Evolutionary conservation across 345 rosid species (phyloP).

Genomic region (Lepidium sativum): DNA sequence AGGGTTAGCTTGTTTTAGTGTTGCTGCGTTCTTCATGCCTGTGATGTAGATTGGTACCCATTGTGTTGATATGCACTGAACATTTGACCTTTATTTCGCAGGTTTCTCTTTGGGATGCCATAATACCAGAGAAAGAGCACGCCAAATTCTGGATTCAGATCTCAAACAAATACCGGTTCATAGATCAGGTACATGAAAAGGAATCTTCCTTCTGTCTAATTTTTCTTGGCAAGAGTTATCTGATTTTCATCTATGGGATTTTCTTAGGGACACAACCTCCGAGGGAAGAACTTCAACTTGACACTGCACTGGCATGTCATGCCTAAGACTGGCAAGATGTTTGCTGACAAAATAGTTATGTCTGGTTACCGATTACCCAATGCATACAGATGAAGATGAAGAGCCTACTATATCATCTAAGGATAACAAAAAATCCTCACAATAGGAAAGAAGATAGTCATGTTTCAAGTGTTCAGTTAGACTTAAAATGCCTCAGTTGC

Average conservation of each 20-base stretch:
- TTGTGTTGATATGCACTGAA: neutral
- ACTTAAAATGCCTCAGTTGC: neutral
- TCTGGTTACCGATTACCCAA: slow-evolving; percentile 73
- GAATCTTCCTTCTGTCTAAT: neutral
- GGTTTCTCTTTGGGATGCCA: slow-evolving; percentile 96
- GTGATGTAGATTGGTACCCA: neutral
- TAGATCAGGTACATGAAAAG: slow-evolving; percentile 57
- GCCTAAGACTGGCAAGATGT: slow-evolving; percentile 99
- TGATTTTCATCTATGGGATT: slow-evolving; percentile 4
- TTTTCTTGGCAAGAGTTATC: neutral
- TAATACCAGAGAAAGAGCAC: slow-evolving; percentile 66
- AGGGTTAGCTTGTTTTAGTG: neutral
- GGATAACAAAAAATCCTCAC: neutral
- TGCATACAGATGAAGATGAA: slow-evolving; percentile 49
- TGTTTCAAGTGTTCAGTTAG: neutral
- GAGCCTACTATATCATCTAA: neutral
- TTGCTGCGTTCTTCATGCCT: neutral
- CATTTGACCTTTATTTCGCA: slow-evolving; percentile 10
- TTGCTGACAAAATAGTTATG: slow-evolving; percentile 67
- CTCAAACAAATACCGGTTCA: slow-evolving; percentile 81
- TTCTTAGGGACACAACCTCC: slow-evolving; percentile 72
- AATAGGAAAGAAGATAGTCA: slow-evolving; percentile 1
- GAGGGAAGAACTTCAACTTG: slow-evolving; percentile 76
- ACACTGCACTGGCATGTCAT: slow-evolving; percentile 96
- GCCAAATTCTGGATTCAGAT: slow-evolving; percentile 81